Conservation (phyloP, 345 rosid genomes). For the Reutealis trisperma region DNA sequence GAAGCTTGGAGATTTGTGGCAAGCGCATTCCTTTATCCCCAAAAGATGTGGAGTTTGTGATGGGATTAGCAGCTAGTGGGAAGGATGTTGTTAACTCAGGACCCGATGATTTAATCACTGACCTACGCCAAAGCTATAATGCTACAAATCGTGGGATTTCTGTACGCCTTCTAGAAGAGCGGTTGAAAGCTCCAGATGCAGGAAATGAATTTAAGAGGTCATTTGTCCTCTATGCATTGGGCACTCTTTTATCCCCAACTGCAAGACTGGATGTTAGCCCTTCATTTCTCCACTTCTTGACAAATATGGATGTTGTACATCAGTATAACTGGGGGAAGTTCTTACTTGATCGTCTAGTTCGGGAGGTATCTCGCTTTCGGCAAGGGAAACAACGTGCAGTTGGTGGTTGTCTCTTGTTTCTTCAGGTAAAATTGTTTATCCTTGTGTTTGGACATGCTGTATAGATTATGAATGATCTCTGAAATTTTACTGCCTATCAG, state of each 20-base stretch:
- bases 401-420: slow-evolving; percentile 55
- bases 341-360: slow-evolving; percentile 48
- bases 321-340: slow-evolving; percentile 55
- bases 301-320: slow-evolving; percentile 43
- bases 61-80: slow-evolving; percentile 50
- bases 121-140: slow-evolving; percentile 43
- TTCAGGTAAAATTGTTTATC: slow-evolving; percentile 34
- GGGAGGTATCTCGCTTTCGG: slow-evolving; percentile 46
- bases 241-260: slow-evolving; percentile 50
- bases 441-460: not conserved
- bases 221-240: slow-evolving; percentile 46
- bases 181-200: slow-evolving; percentile 41
- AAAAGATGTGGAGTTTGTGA: slow-evolving; percentile 50
- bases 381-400: slow-evolving; percentile 53
- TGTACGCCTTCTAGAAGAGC: slow-evolving; percentile 48
- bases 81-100: slow-evolving; percentile 56
- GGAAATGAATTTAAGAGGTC: slow-evolving; percentile 54
- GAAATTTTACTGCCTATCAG: slow-evolving; percentile 25
- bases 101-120: slow-evolving; percentile 45
- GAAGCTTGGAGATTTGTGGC: slow-evolving; percentile 48
- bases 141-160: slow-evolving; percentile 54
- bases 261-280: slow-evolving; percentile 56
- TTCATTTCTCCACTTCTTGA: slow-evolving; percentile 51
- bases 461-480: slow-evolving; percentile 11
- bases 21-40: slow-evolving; percentile 38